Evolutionary conservation across 306 rosid species (phyloP).

Genomic region (Ammopiptanthus mongolicus): DNA sequence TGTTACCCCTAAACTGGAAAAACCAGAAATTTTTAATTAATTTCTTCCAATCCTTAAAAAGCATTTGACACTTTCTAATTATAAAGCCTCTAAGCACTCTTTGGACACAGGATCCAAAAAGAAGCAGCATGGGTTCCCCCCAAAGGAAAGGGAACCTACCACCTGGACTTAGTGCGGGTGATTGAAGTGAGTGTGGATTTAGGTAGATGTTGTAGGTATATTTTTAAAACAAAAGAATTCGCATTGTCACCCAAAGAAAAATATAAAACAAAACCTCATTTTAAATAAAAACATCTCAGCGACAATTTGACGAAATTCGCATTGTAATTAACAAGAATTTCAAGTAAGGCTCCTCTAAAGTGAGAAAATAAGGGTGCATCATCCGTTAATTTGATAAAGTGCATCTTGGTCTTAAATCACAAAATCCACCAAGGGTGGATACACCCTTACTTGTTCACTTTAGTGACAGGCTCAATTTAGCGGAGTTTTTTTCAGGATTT

Average conservation of each 20-base stretch:
- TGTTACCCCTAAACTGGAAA: neutral
- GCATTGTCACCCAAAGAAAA: neutral
- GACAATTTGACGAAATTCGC: neutral
- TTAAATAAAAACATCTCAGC: neutral
- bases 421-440: too few species aligned
- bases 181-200: neutral
- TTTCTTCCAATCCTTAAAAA: neutral
- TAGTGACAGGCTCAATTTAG: too few species aligned
- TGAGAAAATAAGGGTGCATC: neutral
- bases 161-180: neutral
- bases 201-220: neutral
- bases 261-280: neutral
- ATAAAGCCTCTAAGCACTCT: neutral
- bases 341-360: too few species aligned
- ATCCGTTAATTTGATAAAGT: too few species aligned
- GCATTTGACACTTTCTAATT: neutral
- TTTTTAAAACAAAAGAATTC: too few species aligned
- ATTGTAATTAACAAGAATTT: neutral
- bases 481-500: too few species aligned
- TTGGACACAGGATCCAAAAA: neutral
- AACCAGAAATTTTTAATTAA: neutral
- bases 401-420: too few species aligned
- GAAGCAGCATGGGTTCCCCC: neutral
- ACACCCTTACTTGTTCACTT: too few species aligned
- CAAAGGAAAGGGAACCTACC: neutral